Conservation (phyloP, 371 early-diverging fungal species). For the Mortierella sp. region DNA sequence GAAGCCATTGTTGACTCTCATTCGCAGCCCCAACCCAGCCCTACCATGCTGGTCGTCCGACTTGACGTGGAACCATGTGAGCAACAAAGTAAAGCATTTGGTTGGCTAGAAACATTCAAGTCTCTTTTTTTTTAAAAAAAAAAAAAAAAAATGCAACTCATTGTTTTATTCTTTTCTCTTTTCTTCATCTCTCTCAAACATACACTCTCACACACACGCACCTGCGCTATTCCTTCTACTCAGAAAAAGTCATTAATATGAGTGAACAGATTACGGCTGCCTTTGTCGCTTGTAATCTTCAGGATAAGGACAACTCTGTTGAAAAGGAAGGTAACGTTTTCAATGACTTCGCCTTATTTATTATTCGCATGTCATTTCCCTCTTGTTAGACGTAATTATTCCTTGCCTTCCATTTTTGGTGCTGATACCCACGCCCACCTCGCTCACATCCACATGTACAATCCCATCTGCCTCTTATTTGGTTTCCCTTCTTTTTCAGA, state of each 20-base stretch:
- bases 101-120: background rate
- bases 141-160: background rate
- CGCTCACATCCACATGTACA: background rate
- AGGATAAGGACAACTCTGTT: background rate
- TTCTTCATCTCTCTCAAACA: background rate
- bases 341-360: conserved; percentile 2
- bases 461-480: background rate
- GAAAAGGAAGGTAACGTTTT: conserved; percentile 6
- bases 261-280: background rate
- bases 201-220: too few relatives aligned
- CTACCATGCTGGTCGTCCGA: conserved; percentile 38
- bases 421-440: conserved; percentile 9
- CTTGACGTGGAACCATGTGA: conserved; percentile 39
- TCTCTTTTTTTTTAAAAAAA: background rate
- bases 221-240: background rate
- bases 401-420: conserved; percentile 31
- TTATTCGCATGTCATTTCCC: background rate
- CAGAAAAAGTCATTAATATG: background rate
- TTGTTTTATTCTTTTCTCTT: background rate
- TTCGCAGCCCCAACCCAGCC: conserved; percentile 27
- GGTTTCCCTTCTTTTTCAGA: background rate
- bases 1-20: conserved; percentile 28
- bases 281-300: background rate
- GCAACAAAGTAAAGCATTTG: conserved; percentile 10
- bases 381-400: background rate